Base-by-base conservation (phyloP, 2,329 filamentous ascomycete species). In the Sporothrix mexicana region DNA sequence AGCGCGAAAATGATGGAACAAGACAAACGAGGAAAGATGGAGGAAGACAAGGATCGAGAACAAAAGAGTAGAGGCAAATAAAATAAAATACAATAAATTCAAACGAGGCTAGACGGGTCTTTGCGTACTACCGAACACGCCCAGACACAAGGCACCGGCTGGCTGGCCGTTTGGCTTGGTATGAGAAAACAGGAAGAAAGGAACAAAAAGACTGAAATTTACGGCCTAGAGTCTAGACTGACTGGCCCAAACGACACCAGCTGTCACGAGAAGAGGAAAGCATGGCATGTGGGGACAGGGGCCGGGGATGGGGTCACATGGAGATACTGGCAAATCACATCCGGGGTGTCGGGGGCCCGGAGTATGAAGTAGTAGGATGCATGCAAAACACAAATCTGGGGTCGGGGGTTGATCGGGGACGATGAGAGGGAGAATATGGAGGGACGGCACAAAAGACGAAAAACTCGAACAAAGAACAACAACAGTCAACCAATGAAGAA, bases 341-440 rank as follows among this genome's bases (percentile, higher is more conserved):
- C 61, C 61, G 61, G 61, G 41, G 30, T 12, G 61, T 64, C 30
- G 30, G 61, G 61, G 61, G 61, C 36, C 30, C 36, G 36, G 30
- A 64, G 15, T n/a, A 13, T 41, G 61, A 36, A 36, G 30, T 6
- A n/a, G n/a, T n/a, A n/a, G n/a, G n/a, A n/a, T n/a, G n/a, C n/a
- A n/a, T n/a, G n/a, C n/a, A 36, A 36, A 36, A 64, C 20, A 64
- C 61, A 64, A 64, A 64, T 36, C 61, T 64, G 61, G 61, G 61
- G 61, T 62, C 51, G 51, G 51, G 51, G 51, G 51, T 20, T 53
- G 51, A 53, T 55, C 53, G 53, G 53, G 53, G 53, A 55, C 20
- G 51, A 20, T 20, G n/a, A 6, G 51, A 55, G 51, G n/a, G 51
- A 55, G 51, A 55, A 9, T 17, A 47, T 47, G 45, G 45, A 47